Base-by-base conservation (phyloP, 2,329 filamentous ascomycete species). In the Lachnellula subtilissima region DNA sequence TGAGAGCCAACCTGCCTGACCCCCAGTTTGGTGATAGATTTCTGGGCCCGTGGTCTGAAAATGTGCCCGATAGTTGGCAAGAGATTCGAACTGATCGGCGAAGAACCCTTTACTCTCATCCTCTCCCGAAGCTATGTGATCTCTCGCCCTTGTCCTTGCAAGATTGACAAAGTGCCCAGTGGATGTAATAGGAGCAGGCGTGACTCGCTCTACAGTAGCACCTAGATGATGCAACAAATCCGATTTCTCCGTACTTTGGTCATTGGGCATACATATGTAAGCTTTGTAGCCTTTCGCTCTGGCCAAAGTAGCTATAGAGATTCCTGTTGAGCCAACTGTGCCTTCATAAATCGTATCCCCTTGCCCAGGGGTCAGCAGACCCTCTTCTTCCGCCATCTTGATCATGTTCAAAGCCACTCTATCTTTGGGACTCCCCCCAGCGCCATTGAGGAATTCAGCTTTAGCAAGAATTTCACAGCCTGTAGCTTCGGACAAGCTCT, bases 271-370 rank as follows among this genome's bases (percentile, higher is more conserved):
- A 77, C 91, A 97, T 63, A 99, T 97, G 73, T 97, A 89, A 35
- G 91, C 91, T 62, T 87, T 83, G 75, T 97, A 97, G 36, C 94
- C 94, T 71, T 86, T 83, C 22, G 94, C 92, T 64, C 92, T 83
- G 50, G 91, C 92, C 50, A 99, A 83, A 0, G 89, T 89, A 2
- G 94, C 94, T 9, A 99, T 80, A 15, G 92, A 97, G 65, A 99
- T 97, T 22, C 94, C 94, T 0, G 94, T 99, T 69, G 90, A 96
- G 57, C 94, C 94, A 15, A 96, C 92, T 1, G 94, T 99, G 62
- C 94, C 94, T 76, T 99, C 94, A 73, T 97, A 99, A 67, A 99
- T 91, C 45, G 89, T 95, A 71, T 99, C 94, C 59, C 93, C 93
- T 22, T 88, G 86, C 63, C 88, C 78, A 0, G 94, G 93, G 0